Conservation (phyloP, 257 asterid genomes). For the Primulina huaijiensis region DNA sequence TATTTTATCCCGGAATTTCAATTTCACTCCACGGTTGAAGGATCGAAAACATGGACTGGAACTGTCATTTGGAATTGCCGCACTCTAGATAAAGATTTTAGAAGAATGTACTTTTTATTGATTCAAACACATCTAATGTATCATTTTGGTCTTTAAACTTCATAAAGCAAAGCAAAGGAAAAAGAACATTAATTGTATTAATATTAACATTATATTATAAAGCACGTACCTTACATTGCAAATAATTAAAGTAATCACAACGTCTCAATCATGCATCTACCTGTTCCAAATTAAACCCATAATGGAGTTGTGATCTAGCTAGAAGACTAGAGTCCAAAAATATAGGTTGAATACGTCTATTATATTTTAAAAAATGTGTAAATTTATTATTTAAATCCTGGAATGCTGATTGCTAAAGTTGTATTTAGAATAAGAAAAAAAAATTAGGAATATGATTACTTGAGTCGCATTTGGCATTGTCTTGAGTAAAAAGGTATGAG, state of each 20-base stretch:
- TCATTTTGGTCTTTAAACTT: not conserved
- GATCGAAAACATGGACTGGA: too few relatives aligned
- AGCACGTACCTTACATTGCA: conserved; percentile 28
- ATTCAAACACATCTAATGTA: too few relatives aligned
- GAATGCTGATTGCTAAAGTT: not conserved
- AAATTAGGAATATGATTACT: conserved; percentile 21
- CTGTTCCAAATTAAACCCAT: conserved; percentile 30
- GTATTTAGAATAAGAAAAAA: not conserved
- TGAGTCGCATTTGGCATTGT: conserved; percentile 42
- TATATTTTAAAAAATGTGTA: not conserved
- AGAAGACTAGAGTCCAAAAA: conserved; percentile 13
- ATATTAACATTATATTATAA: conserved; percentile 16
- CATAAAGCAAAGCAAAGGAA: not conserved
- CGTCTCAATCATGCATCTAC: conserved; percentile 46
- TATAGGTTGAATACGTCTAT: too few relatives aligned
- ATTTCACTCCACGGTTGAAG: too few relatives aligned
- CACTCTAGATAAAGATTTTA: too few relatives aligned
- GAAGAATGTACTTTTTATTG: too few relatives aligned
- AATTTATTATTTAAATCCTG: not conserved
- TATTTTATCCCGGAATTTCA: too few relatives aligned
- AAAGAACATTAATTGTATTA: too few relatives aligned
- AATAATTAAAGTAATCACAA: conserved; percentile 32
- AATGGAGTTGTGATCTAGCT: conserved; percentile 46
- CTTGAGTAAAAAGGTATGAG: conserved; percentile 28
- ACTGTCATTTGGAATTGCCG: too few relatives aligned